Evolutionary conservation across 768 basidiomycete species (phyloP).

Genomic region (Boletus sp.): DNA sequence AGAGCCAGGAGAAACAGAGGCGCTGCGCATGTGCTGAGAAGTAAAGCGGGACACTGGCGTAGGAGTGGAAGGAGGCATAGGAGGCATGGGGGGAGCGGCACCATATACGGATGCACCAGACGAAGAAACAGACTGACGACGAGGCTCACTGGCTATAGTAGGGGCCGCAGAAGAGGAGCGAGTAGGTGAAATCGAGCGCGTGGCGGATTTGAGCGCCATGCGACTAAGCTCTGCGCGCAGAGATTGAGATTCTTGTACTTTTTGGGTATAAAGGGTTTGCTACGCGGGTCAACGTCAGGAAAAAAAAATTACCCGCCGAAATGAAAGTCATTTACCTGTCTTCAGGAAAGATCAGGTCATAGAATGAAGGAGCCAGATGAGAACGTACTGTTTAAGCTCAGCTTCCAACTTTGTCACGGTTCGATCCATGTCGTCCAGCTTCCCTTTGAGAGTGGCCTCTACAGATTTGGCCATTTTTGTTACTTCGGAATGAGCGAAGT

Average conservation of each 20-base stretch:
- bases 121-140: slow-evolving; percentile 32
- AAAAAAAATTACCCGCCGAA: slow-evolving; percentile 4
- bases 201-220: slow-evolving; percentile 35
- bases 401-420: slow-evolving; percentile 58
- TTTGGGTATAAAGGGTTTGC: slow-evolving; percentile 61
- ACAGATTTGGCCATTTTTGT: slow-evolving; percentile 61
- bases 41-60: slow-evolving; percentile 51
- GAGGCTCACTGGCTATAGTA: slow-evolving; percentile 16
- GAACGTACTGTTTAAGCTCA: slow-evolving; percentile 67
- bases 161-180: slow-evolving; percentile 31
- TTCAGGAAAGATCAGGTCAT: slow-evolving; percentile 30
- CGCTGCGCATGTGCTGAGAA: slow-evolving; percentile 54
- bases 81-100: slow-evolving; percentile 29
- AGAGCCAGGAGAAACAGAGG: slow-evolving; percentile 41
- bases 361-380: slow-evolving; percentile 9
- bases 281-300: slow-evolving; percentile 29
- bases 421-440: slow-evolving; percentile 63
- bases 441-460: slow-evolving; percentile 59
- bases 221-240: slow-evolving; percentile 65
- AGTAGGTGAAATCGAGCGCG: slow-evolving; percentile 20
- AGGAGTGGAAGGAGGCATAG: slow-evolving; percentile 42
- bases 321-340: slow-evolving; percentile 51
- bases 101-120: slow-evolving; percentile 35
- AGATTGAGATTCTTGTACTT: slow-evolving; percentile 67
- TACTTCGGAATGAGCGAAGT: slow-evolving; percentile 75